Percentiles rank a stretch among this genome's conserved stretches.
Conservation (phyloP, 129 eudicot genomes). For the Flaveria brownii region DNA sequence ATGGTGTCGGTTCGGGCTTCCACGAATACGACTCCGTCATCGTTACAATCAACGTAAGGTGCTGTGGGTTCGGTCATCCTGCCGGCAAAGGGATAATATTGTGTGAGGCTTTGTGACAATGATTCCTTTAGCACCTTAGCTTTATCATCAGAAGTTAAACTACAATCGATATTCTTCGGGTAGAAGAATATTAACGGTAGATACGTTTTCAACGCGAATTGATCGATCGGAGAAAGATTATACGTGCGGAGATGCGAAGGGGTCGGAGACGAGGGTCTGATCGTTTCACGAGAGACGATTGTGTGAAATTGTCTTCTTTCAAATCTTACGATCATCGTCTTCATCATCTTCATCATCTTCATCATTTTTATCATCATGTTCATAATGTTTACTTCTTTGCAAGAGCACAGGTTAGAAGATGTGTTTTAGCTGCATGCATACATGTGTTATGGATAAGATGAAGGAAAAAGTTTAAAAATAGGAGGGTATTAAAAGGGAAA, state of each 20-base stretch:
- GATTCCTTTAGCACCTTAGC: background rate
- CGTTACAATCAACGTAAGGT: background rate
- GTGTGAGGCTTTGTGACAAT: background rate
- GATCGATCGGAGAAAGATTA: background rate
- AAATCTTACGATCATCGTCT: background rate
- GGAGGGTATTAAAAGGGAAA: too few species aligned
- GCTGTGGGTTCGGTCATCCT: background rate
- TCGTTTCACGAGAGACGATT: background rate
- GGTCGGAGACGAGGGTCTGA: constrained; percentile 7
- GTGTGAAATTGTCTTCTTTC: background rate
- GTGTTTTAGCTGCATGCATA: too few species aligned
- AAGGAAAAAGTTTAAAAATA: too few species aligned
- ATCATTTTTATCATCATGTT: too few species aligned
- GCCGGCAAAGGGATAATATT: constrained; percentile 1
- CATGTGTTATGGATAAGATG: too few species aligned
- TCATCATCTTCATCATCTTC: too few species aligned
- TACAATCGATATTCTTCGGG: background rate
- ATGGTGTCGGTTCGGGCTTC: background rate
- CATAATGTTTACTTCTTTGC: too few species aligned
- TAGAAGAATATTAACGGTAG: background rate
- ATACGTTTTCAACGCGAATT: background rate
- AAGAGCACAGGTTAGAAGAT: too few species aligned
- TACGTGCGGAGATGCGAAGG: background rate
- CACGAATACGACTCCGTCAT: constrained; percentile 2
- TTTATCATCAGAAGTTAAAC: background rate